phyloP scores from a whole-genome alignment of 495 filamentous ascomycete genomes.

The Lasiosphaeria ovina region DNA sequence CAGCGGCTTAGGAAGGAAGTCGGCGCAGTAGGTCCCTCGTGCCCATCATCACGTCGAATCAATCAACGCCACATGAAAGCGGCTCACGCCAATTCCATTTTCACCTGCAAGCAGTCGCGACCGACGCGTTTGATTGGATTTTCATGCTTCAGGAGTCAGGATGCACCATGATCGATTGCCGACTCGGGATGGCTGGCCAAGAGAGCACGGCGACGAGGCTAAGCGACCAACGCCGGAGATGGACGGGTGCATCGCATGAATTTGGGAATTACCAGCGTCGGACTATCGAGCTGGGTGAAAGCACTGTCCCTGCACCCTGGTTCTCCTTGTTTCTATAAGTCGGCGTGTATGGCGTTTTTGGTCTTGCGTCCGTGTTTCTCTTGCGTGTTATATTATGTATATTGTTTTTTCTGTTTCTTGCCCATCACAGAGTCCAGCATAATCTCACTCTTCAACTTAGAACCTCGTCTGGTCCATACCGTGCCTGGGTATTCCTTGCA shows the following conservation, averaged over 20 bases:
- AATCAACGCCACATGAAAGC: too few species aligned
- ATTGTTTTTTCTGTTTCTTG: neutral
- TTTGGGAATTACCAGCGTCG: neutral
- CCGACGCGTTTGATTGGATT: slow-evolving; percentile 13
- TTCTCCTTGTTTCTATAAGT: neutral
- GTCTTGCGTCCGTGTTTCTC: neutral
- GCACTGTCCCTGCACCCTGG: neutral
- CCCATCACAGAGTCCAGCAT: neutral
- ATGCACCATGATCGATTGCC: neutral
- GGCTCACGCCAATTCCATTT: too few species aligned
- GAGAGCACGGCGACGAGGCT: neutral
- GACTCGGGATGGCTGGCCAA: neutral
- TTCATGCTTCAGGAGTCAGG: neutral
- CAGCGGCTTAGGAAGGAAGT: too few species aligned
- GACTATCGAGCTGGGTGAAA: neutral
- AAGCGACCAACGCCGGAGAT: neutral
- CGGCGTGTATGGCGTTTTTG: neutral
- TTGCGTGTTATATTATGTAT: neutral
- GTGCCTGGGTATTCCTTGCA: neutral
- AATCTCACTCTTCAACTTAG: neutral
- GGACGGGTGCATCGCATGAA: slow-evolving; percentile 8
- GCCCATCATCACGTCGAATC: too few species aligned
- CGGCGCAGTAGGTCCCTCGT: too few species aligned
- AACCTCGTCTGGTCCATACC: neutral
- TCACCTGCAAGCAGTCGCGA: neutral